These are phyloP conservation scores for Boletellus sp. DNA, from an alignment of 1,284 basidiomycete genomes.

Conservation along the genomic window DNA sequence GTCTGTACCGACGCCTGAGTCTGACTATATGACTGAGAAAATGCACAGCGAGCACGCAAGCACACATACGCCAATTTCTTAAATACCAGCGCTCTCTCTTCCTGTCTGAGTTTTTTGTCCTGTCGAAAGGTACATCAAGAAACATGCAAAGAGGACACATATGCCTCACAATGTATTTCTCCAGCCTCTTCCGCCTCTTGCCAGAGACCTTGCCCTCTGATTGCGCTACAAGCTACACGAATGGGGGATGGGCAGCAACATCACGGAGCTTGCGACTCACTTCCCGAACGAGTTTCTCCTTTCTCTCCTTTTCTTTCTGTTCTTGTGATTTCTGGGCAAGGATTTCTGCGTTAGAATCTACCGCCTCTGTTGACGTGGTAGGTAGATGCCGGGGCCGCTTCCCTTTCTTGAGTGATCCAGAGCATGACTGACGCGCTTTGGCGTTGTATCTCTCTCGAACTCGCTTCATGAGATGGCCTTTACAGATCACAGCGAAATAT, in stretches of 20 bases:
- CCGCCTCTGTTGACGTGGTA: conserved; percentile 9
- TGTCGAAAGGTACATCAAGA: conserved; percentile 27
- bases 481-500: too few relatives aligned
- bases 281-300: conserved; percentile 59
- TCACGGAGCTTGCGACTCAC: conserved; percentile 36
- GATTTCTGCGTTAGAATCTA: conserved; percentile 60
- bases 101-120: conserved; percentile 86
- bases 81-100: conserved; percentile 69
- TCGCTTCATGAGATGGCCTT: conserved; percentile 32
- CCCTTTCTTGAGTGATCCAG: conserved; percentile 55
- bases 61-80: conserved; percentile 70
- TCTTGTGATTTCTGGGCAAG: conserved; percentile 57
- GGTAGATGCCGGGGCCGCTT: conserved; percentile 25
- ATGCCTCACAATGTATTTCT: conserved; percentile 74
- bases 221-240: conserved; percentile 49
- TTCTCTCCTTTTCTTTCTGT: conserved; percentile 58
- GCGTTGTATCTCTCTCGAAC: conserved; percentile 50
- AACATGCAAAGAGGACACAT: neutral
- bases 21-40: conserved; percentile 48
- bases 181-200: conserved; percentile 78
- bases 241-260: neutral
- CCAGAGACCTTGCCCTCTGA: conserved; percentile 68
- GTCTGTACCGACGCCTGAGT: conserved; percentile 66
- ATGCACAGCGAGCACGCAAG: neutral
- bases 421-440: conserved; percentile 58